Percentiles rank a stretch among this genome's conserved stretches.
These are phyloP conservation scores for Mortierella sp. DNA, from an alignment of 371 early-diverging fungal genomes.

Conservation along the genomic window DNA sequence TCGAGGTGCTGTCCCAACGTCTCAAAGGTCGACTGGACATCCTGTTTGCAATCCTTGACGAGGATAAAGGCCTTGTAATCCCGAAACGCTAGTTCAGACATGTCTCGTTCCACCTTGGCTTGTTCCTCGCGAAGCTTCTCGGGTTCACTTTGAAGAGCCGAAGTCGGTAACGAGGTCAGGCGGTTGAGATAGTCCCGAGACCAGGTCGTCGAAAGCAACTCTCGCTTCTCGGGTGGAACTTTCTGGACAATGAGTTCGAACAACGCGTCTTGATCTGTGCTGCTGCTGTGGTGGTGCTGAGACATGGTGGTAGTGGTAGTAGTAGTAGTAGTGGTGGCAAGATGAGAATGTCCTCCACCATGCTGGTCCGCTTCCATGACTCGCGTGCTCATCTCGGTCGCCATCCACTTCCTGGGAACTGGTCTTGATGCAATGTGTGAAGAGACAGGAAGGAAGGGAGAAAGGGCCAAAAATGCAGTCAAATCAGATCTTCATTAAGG, in stretches of 20 bases:
- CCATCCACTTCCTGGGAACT: no score
- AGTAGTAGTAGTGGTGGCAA: no score
- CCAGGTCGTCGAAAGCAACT: constrained; percentile 56
- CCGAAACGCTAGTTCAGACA: constrained; percentile 73
- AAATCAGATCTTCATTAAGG: no score
- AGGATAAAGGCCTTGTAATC: constrained; percentile 78
- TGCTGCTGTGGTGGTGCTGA: constrained; percentile 1
- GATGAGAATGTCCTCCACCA: no score
- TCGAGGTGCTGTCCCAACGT: constrained; percentile 63
- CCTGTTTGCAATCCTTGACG: constrained; percentile 69
- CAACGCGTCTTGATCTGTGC: constrained; percentile 50
- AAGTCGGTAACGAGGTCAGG: constrained; percentile 68
- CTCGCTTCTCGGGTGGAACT: constrained; percentile 44
- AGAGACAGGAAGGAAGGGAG: neutral
- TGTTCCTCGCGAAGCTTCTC: constrained; percentile 63
- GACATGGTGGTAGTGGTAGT: neutral
- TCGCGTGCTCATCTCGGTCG: constrained; percentile 12
- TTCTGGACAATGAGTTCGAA: constrained; percentile 47
- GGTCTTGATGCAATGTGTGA: no score
- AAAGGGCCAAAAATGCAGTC: neutral
- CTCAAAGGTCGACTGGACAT: constrained; percentile 65
- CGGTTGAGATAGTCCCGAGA: constrained; percentile 71
- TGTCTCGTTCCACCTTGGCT: constrained; percentile 66
- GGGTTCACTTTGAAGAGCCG: constrained; percentile 67
- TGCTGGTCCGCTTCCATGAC: neutral